Evolutionary conservation across 139 green algal genomes (phyloP), one percentile per base, ranked within the genome.

Genomic region (Chlamydomonas sphaeroides): DNA sequence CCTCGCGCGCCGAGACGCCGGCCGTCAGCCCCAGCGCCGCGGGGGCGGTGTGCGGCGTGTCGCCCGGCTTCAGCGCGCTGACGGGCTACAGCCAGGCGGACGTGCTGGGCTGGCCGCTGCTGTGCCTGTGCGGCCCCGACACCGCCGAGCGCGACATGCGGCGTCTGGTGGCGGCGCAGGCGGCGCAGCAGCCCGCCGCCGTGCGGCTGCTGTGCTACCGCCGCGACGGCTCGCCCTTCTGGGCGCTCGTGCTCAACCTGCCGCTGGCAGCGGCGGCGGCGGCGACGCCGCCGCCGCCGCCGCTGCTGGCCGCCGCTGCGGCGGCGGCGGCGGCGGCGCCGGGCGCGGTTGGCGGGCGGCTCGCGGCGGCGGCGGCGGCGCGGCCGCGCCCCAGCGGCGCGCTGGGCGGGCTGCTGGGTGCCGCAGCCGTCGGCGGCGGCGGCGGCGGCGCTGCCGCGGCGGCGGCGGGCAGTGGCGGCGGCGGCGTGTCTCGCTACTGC

Each of bases 201-300:
- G 78, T 84, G 7, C 87, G 86, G 78, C 56, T 91, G 78, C 62
- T 89, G 48, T 81, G 85, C 36, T 89, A 91, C 68, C 85, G 62
- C 26, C 77, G 79, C 39, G 73, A 88, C 42, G 88, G 88, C 38
- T 82, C 74, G n/a, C 85, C 88, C 5, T 89, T 91, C 68, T 91
- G 88, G 85, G 82, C 65, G 11, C 65, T 86, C 41, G 68, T 88
- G 30, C 78, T 86, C 38, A 84, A 38, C 41, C 88, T 67, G 56
- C 85, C 88, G 15, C 41, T 89, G 35, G 15, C 45, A 14, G 5
- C 59, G 5, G n/a, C n/a, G 30, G 20, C 56, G 35, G 15, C 45
- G n/a, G 26, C 59, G 5, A 17, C 59, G 30, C 6, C 49, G 49
- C 49, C 49, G 21, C 7, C 3, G 10, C 30, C 39, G 32, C 26